Conservation (phyloP, 2,329 filamentous ascomycete genomes). For the Rugonectria rugulosa region DNA sequence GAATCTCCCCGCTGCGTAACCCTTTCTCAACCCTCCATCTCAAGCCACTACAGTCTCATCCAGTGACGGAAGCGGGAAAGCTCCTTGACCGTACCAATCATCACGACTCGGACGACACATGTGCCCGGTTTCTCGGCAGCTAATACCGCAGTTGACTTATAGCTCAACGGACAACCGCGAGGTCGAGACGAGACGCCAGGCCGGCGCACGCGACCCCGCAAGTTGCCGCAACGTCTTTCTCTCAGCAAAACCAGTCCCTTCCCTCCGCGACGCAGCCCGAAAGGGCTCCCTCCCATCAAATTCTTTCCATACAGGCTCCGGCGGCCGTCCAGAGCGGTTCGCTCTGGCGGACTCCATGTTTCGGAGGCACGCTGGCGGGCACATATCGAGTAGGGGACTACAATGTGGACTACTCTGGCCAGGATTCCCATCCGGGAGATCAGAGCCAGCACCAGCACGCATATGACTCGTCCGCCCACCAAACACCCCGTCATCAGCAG, state of each 20-base stretch:
- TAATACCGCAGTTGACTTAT: conserved; percentile 38
- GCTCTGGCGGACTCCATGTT: conserved; percentile 81
- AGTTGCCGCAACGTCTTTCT: conserved; percentile 38
- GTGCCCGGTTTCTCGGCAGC: conserved; percentile 36
- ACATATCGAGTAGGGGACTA: conserved; percentile 77
- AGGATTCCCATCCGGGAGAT: conserved; percentile 70
- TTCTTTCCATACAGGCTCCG: conserved; percentile 68
- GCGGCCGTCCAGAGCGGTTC: conserved; percentile 77
- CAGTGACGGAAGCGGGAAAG: conserved; percentile 41
- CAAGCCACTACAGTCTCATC: conserved; percentile 34
- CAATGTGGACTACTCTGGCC: conserved; percentile 77
- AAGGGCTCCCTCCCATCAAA: conserved; percentile 62
- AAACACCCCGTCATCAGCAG: conserved; percentile 45
- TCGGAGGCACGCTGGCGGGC: conserved; percentile 75
- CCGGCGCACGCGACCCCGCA: conserved; percentile 37
- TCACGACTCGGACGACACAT: conserved; percentile 32
- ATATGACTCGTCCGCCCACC: conserved; percentile 60
- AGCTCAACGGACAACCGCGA: conserved; percentile 33
- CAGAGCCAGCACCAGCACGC: conserved; percentile 70
- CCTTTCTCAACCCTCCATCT: conserved; percentile 34
- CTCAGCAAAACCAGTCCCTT: conserved; percentile 32
- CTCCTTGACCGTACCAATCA: conserved; percentile 36
- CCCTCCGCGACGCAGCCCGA: conserved; percentile 56
- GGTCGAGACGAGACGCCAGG: conserved; percentile 28
- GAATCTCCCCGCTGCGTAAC: conserved; percentile 28